Evolutionary conservation across 2,329 filamentous ascomycete genomes (phyloP).

Genomic region (Sphaerulina vaccinii): DNA sequence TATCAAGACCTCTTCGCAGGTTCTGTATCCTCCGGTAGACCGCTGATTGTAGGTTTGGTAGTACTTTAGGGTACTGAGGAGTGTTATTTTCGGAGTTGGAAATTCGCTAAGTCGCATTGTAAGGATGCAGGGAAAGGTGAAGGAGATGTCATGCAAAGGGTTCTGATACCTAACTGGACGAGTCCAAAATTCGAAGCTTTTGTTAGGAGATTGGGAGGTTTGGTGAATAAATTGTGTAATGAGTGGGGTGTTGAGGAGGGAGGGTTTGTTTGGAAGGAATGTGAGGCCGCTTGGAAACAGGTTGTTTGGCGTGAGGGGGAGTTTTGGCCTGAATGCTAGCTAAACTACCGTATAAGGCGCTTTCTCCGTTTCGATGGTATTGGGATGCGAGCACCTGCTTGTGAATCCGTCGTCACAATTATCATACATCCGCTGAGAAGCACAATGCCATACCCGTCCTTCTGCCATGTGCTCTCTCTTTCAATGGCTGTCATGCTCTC

Average conservation of each 20-base stretch:
- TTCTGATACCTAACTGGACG: slow-evolving; percentile 53
- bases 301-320: slow-evolving; percentile 49
- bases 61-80: slow-evolving; percentile 74
- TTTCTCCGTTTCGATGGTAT: no score
- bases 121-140: slow-evolving; percentile 28
- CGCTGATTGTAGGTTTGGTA: slow-evolving; percentile 65
- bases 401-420: no score
- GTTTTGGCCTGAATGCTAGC: slow-evolving; percentile 46
- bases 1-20: slow-evolving; percentile 61
- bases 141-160: slow-evolving; percentile 48
- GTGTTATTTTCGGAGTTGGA: slow-evolving; percentile 51
- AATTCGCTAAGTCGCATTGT: slow-evolving; percentile 39
- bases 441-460: no score
- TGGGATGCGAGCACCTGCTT: no score
- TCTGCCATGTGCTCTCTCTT: no score
- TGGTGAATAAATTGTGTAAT: slow-evolving; percentile 46
- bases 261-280: slow-evolving; percentile 49
- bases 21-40: slow-evolving; percentile 50
- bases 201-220: slow-evolving; percentile 45
- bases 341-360: no score
- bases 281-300: slow-evolving; percentile 50
- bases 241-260: slow-evolving; percentile 41
- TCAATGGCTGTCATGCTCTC: no score
- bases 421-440: no score
- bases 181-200: slow-evolving; percentile 50